These are phyloP conservation scores for Bipolaris victoriae DNA, from an alignment of 2,329 filamentous ascomycete species.

Conservation along the genomic window DNA sequence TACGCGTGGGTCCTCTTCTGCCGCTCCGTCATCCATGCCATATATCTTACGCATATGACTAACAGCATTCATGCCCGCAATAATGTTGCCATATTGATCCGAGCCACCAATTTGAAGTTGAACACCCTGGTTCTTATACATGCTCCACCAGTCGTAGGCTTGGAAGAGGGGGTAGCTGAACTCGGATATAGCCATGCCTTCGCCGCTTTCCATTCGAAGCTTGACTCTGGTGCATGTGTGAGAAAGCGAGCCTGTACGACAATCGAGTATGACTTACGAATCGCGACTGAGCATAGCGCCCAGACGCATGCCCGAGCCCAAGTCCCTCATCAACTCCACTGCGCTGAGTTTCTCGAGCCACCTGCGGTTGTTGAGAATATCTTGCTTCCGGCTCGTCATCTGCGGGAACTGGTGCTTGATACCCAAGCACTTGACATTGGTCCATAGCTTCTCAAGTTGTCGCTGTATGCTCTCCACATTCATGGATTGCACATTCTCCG, in stretches of 20 bases:
- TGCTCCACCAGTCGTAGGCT: slow-evolving; percentile 94
- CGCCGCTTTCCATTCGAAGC: slow-evolving; percentile 79
- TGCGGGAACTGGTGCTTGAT: slow-evolving; percentile 68
- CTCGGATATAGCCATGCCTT: slow-evolving; percentile 93
- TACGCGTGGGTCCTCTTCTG: slow-evolving; percentile 45
- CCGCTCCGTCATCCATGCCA: slow-evolving; percentile 14
- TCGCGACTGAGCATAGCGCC: slow-evolving; percentile 89
- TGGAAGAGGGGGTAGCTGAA: slow-evolving; percentile 94
- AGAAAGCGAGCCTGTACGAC: slow-evolving; percentile 9
- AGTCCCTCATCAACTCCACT: slow-evolving; percentile 73
- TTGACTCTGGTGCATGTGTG: slow-evolving; percentile 65
- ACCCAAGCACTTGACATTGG: slow-evolving; percentile 71
- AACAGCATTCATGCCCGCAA: slow-evolving; percentile 84
- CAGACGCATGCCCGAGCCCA: slow-evolving; percentile 77
- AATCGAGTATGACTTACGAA: slow-evolving; percentile 64
- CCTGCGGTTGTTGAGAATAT: slow-evolving; percentile 77
- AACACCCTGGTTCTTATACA: slow-evolving; percentile 72
- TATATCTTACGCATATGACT: slow-evolving; percentile 68
- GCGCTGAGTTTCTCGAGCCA: slow-evolving; percentile 80
- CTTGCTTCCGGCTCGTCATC: slow-evolving; percentile 69
- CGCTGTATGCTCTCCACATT: slow-evolving; percentile 72
- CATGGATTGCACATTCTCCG: slow-evolving; percentile 60
- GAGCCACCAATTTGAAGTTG: slow-evolving; percentile 93
- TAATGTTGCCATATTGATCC: slow-evolving; percentile 96
- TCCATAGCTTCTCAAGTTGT: slow-evolving; percentile 75